phyloP scores from a whole-genome alignment of 1,139 yeast genomes.

The Debaryomycetaceae sp. region DNA sequence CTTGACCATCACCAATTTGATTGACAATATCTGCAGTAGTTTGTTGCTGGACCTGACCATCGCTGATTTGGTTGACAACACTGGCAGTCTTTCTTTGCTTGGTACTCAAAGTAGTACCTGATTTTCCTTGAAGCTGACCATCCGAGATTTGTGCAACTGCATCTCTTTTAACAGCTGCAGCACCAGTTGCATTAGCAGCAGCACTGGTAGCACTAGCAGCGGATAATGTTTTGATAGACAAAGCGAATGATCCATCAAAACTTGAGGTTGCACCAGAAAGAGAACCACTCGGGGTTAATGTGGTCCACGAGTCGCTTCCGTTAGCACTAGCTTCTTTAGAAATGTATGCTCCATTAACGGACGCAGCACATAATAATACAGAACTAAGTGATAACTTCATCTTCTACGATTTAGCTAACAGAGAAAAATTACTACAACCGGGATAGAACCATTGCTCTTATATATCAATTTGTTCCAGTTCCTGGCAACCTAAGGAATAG shows the following conservation, averaged over 20 bases:
- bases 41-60: constrained; percentile 26
- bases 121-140: constrained; percentile 38
- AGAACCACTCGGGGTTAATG: constrained; percentile 24
- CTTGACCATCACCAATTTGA: constrained; percentile 36
- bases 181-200: constrained; percentile 8
- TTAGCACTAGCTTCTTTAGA: constrained; percentile 24
- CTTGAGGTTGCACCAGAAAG: constrained; percentile 19
- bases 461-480: background rate
- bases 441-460: background rate
- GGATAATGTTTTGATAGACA: constrained; percentile 19
- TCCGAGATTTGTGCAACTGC: constrained; percentile 41
- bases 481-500: background rate
- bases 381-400: constrained; percentile 3
- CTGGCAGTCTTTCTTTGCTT: constrained; percentile 17
- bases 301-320: constrained; percentile 20
- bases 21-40: constrained; percentile 25
- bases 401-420: background rate
- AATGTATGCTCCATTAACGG: constrained; percentile 60
- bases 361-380: constrained; percentile 29
- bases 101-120: constrained; percentile 24
- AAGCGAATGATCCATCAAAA: constrained; percentile 25
- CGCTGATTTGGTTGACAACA: constrained; percentile 24
- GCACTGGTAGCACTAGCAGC: constrained; percentile 7
- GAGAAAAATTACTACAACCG: background rate
- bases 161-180: constrained; percentile 9